Conservation (phyloP, 2,329 filamentous ascomycete genomes). For the Talaromyces funiculosus region DNA sequence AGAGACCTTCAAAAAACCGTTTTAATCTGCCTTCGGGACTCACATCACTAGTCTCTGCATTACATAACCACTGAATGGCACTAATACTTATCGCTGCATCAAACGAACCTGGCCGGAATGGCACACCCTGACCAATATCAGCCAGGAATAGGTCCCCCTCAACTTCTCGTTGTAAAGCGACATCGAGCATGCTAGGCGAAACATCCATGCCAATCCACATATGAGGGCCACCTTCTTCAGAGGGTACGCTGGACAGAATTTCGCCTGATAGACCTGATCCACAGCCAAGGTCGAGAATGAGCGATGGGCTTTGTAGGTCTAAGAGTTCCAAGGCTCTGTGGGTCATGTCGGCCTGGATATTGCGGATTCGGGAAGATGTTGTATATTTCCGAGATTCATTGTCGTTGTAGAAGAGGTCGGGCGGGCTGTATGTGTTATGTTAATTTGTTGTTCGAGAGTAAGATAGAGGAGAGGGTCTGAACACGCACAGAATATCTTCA, state of each 20-base stretch:
- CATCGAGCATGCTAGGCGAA: slow-evolving; percentile 90
- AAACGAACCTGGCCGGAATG: slow-evolving; percentile 86
- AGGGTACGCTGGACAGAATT: slow-evolving; percentile 69
- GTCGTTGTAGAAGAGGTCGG: slow-evolving; percentile 97
- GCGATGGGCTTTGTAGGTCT: slow-evolving; percentile 67
- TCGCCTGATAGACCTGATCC: slow-evolving; percentile 91
- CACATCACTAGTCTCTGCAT: slow-evolving; percentile 83
- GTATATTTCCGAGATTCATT: slow-evolving; percentile 95
- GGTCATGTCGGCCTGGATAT: slow-evolving; percentile 93
- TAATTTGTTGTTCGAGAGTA: slow-evolving; percentile 11
- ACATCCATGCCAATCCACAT: slow-evolving; percentile 98
- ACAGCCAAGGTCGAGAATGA: slow-evolving; percentile 96
- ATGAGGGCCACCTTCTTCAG: slow-evolving; percentile 75
- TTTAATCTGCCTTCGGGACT: slow-evolving; percentile 70
- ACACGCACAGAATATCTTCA: slow-evolving; percentile 78
- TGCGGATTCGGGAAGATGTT: slow-evolving; percentile 88
- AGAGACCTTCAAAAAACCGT: slow-evolving; percentile 89
- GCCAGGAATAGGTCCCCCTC: slow-evolving; percentile 91
- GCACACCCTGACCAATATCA: slow-evolving; percentile 92
- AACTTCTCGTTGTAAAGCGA: slow-evolving; percentile 84
- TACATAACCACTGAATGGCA: slow-evolving; percentile 98
- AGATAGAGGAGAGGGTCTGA: slow-evolving; percentile 16
- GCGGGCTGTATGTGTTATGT: slow-evolving; percentile 55
- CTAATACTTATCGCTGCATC: slow-evolving; percentile 93
- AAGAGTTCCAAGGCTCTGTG: slow-evolving; percentile 88